phyloP scores from a whole-genome alignment of 495 filamentous ascomycete species.

The Parathielavia hyrcaniae region DNA sequence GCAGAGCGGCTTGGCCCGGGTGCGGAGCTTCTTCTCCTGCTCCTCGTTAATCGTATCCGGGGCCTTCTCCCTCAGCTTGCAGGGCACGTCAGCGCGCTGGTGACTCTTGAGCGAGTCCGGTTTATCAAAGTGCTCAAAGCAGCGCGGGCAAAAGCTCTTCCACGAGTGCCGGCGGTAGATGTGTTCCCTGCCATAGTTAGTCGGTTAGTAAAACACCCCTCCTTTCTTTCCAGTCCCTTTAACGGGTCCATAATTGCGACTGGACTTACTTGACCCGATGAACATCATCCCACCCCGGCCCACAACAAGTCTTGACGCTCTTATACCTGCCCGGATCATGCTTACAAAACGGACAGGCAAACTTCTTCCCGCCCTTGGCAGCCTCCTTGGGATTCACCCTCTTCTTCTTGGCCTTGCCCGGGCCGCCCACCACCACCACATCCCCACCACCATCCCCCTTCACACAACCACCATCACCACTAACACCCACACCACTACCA shows the following conservation, averaged over 20 bases:
- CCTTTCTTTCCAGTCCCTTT: too few species aligned
- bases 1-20: constrained; percentile 20
- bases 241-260: too few species aligned
- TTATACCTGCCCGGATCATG: constrained; percentile 35
- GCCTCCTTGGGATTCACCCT: constrained; percentile 11
- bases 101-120: constrained; percentile 34
- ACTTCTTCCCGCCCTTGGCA: constrained; percentile 15
- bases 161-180: constrained; percentile 38
- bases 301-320: constrained; percentile 36
- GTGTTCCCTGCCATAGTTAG: constrained; percentile 34
- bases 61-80: constrained; percentile 22
- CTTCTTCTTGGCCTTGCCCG: constrained; percentile 18
- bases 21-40: constrained; percentile 26
- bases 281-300: constrained; percentile 39
- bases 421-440: neutral
- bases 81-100: constrained; percentile 35
- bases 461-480: neutral
- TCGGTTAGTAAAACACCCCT: neutral
- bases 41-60: constrained; percentile 28
- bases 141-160: constrained; percentile 38
- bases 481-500: neutral
- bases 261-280: constrained; percentile 42
- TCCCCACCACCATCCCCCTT: neutral
- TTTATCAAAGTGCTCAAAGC: constrained; percentile 36
- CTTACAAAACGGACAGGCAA: constrained; percentile 43